Evolutionary conservation across 2,329 filamentous ascomycete species (phyloP).

Genomic region (Pyrenophora tritici-repentis): DNA sequence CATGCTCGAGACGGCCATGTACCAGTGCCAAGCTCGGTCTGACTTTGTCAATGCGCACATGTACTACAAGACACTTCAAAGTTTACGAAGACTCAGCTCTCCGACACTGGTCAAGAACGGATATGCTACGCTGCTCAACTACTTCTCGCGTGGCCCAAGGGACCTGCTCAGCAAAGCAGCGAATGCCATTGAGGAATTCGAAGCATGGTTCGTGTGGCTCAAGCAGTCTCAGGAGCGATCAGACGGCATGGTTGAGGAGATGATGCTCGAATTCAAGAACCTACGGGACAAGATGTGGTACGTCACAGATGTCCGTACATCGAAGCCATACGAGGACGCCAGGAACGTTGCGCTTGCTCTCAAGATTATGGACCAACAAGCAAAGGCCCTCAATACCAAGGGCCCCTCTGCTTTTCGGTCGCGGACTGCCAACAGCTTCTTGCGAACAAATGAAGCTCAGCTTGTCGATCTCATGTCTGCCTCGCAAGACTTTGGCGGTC

Average conservation of each 20-base stretch:
- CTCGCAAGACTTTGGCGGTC: conserved; percentile 79
- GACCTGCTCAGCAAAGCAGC: conserved; percentile 72
- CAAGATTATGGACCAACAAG: conserved; percentile 79
- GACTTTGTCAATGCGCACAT: conserved; percentile 84
- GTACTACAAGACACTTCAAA: conserved; percentile 82
- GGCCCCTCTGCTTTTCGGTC: conserved; percentile 47
- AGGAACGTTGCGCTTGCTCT: conserved; percentile 84
- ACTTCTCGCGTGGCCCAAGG: conserved; percentile 73
- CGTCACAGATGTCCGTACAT: conserved; percentile 89
- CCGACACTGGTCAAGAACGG: conserved; percentile 67
- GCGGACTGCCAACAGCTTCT: conserved; percentile 60
- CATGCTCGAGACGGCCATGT: conserved; percentile 77
- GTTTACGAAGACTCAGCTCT: conserved; percentile 67
- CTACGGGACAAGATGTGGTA: conserved; percentile 99
- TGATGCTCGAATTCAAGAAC: conserved; percentile 73
- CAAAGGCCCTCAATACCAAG: conserved; percentile 49
- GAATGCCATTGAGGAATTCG: conserved; percentile 75
- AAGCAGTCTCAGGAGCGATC: conserved; percentile 81
- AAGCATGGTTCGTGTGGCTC: conserved; percentile 81
- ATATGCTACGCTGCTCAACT: conserved; percentile 72
- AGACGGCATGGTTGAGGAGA: conserved; percentile 72
- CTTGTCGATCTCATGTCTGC: conserved; percentile 87
- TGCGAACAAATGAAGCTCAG: conserved; percentile 82
- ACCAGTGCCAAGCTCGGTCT: conserved; percentile 75
- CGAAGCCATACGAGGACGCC: conserved; percentile 83